phyloP scores from a whole-genome alignment of 2,329 filamentous ascomycete genomes.

The Xylaria digitata region DNA sequence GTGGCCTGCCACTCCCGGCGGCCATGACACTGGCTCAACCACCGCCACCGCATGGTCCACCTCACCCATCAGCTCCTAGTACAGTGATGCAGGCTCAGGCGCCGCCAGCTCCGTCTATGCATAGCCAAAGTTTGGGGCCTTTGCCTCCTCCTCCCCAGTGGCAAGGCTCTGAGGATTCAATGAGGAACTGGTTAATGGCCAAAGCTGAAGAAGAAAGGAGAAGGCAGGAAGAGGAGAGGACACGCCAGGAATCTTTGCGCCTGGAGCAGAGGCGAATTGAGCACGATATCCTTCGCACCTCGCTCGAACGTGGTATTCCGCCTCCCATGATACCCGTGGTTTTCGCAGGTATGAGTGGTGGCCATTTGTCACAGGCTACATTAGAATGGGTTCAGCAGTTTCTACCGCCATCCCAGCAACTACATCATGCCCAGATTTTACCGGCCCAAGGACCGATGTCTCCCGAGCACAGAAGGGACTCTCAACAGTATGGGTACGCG shows the following conservation, averaged over 20 bases:
- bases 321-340: constrained; percentile 80
- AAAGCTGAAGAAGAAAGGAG: constrained; percentile 79
- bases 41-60: constrained; percentile 47
- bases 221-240: constrained; percentile 79
- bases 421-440: constrained; percentile 63
- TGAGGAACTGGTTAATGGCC: constrained; percentile 76
- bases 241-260: constrained; percentile 71
- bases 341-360: constrained; percentile 77
- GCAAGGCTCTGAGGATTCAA: constrained; percentile 75
- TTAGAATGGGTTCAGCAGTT: constrained; percentile 77
- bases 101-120: constrained; percentile 50
- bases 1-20: constrained; percentile 75
- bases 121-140: constrained; percentile 60
- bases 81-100: constrained; percentile 49
- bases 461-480: constrained; percentile 67
- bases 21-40: constrained; percentile 69
- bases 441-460: constrained; percentile 62
- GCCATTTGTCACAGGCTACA: constrained; percentile 68
- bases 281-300: constrained; percentile 76
- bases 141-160: constrained; percentile 74
- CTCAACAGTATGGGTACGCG: constrained; percentile 58
- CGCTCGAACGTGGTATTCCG: constrained; percentile 75
- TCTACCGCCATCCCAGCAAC: constrained; percentile 62
- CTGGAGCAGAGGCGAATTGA: constrained; percentile 79
- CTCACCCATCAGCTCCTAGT: constrained; percentile 47